Evolutionary conservation across 2,329 filamentous ascomycete genomes (phyloP), one percentile per base, ranked within the genome.

Genomic region (Hymenoscyphus repandus): DNA sequence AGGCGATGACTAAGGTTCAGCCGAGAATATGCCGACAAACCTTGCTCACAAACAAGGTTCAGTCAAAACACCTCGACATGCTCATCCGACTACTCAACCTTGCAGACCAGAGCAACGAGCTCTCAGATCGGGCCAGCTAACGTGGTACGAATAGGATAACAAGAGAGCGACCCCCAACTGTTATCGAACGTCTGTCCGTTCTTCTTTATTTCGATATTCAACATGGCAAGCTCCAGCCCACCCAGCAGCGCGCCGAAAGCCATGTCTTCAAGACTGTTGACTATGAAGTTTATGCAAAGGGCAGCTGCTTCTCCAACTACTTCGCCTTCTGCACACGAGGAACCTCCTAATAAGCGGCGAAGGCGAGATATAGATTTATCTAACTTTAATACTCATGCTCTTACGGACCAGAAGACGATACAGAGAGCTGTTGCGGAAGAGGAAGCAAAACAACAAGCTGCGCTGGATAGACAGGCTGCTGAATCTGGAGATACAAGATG

Each of bases 201-300:
- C 15, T 17, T 36, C 15, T 15, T n/a, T 6, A 44, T 18, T n/a
- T 20, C 9, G 10, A 45, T 5, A 30, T 34, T 48, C 58, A 60
- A 51, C 11, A 66, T 66, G 63, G 60, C 62, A 13, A 47, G 50
- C 30, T 27, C 58, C 20, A 57, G 56, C 49, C 57, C 57, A 15
- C 54, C 59, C 20, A 53, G 49, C 32, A 58, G 56, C 53, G 53
- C 80, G 42, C 79, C 79, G 31, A 86, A 86, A 69, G 77, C 76
- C 41, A 90, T 95, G 83, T 96, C 91, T 56, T 91, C 86, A 52
- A 84, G 90, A 59, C 83, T 96, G 43, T 77, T 95, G 65, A 91
- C 88, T 34, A 96, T 96, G 90, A 95, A 95, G 74, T 96, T 96
- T 67, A 96, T 96, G 91, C 91, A 95, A 74, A 82, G 91, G 63